Evolutionary conservation across 2,329 filamentous ascomycete genomes (phyloP).

Genomic region (Ophiostoma sp.): DNA sequence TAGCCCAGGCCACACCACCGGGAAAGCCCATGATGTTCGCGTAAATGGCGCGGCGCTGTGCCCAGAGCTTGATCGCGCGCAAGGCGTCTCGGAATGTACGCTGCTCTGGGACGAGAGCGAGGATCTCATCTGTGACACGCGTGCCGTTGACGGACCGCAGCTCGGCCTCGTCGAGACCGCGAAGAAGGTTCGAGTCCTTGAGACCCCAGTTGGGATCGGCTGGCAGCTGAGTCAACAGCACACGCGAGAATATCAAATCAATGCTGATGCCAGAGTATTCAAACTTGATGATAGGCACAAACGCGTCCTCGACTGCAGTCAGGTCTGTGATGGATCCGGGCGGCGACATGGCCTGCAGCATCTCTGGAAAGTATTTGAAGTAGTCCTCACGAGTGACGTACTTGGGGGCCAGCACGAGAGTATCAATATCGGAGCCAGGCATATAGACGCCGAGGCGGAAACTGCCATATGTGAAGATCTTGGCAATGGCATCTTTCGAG

Average conservation of each 20-base stretch:
- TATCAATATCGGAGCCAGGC: constrained; percentile 96
- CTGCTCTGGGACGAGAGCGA: constrained; percentile 80
- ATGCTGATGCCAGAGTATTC: constrained; percentile 88
- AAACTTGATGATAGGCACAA: constrained; percentile 96
- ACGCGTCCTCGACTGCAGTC: constrained; percentile 80
- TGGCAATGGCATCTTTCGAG: constrained; percentile 78
- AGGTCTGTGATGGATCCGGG: constrained; percentile 78
- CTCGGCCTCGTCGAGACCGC: constrained; percentile 80
- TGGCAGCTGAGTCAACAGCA: constrained; percentile 66
- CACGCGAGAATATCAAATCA: constrained; percentile 82
- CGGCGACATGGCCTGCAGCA: constrained; percentile 71
- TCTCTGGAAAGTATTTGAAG: constrained; percentile 78
- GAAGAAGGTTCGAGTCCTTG: constrained; percentile 76
- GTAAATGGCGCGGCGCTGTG: constrained; percentile 85
- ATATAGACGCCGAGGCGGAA: constrained; percentile 91
- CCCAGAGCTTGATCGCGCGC: constrained; percentile 93
- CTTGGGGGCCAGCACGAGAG: constrained; percentile 83
- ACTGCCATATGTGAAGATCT: constrained; percentile 94
- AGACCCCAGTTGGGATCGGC: constrained; percentile 63
- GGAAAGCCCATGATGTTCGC: constrained; percentile 95
- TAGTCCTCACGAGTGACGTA: constrained; percentile 87
- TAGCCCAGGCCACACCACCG: constrained; percentile 95
- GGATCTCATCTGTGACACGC: constrained; percentile 86
- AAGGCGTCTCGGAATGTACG: constrained; percentile 85
- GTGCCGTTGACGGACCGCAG: constrained; percentile 90